phyloP scores from a whole-genome alignment of 106 monocot species.

The Triglochin maritima region DNA sequence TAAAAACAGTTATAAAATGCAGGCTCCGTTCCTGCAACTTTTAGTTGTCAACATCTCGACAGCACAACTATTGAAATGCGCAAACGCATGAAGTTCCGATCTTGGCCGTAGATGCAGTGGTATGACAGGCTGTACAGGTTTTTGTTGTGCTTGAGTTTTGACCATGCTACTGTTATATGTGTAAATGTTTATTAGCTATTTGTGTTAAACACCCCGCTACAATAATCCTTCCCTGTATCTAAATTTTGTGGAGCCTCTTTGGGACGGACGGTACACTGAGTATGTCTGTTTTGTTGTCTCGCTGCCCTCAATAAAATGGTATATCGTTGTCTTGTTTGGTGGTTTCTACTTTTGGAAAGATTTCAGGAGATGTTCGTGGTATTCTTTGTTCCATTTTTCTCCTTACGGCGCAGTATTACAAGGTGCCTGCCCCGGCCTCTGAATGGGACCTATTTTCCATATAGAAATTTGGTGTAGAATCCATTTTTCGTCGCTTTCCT shows the following conservation, averaged over 20 bases:
- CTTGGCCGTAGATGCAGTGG: neutral
- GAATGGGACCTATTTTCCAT: no score
- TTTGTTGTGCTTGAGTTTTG: neutral
- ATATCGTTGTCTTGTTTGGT: no score
- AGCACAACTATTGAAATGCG: neutral
- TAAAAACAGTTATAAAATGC: neutral
- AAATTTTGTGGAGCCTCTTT: neutral
- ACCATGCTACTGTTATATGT: neutral
- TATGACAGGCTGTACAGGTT: neutral
- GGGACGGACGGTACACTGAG: no score
- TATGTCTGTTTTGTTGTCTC: no score
- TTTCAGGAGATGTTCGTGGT: no score
- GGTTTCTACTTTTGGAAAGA: no score
- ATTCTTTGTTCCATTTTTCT: no score
- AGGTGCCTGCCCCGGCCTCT: no score
- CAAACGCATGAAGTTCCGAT: neutral
- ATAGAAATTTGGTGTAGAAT: no score
- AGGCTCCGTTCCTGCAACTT: neutral
- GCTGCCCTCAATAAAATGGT: no score
- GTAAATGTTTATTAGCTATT: constrained; percentile 1
- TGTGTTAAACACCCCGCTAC: neutral
- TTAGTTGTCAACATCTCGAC: neutral
- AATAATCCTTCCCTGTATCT: neutral
- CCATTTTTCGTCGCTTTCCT: no score
- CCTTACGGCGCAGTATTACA: no score